Evolutionary conservation across 257 asterid species (phyloP).

Genomic region (Solanum rostratum): DNA sequence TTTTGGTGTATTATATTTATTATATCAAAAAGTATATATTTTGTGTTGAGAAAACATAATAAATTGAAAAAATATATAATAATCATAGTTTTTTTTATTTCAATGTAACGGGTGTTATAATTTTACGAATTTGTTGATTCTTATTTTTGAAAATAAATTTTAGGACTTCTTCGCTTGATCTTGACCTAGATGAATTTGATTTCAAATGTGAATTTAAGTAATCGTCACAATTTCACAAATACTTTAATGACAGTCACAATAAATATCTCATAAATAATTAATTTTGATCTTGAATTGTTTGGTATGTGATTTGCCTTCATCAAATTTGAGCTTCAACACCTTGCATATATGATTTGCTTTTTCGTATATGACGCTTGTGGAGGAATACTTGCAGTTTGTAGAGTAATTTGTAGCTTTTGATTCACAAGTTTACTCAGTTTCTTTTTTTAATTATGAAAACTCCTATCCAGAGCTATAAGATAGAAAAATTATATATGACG

Average conservation of each 20-base stretch:
- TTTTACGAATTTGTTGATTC: neutral
- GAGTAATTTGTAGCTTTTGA: neutral
- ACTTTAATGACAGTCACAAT: fast-evolving
- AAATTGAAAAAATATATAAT: neutral
- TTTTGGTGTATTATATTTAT: neutral
- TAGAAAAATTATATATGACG: neutral
- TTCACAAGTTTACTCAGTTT: neutral
- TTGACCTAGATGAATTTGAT: neutral
- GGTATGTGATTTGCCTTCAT: neutral
- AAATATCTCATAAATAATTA: neutral
- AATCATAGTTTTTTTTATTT: neutral
- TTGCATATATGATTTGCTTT: neutral
- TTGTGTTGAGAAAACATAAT: neutral
- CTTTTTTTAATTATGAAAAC: neutral
- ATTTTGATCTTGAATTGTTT: neutral
- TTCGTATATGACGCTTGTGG: neutral
- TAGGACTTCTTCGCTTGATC: neutral
- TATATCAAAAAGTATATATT: neutral
- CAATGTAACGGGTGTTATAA: neutral
- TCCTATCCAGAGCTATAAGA: neutral
- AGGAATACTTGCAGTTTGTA: neutral
- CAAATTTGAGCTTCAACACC: neutral
- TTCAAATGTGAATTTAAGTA: neutral
- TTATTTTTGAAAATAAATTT: too few relatives aligned
- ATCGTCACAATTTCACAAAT: neutral